Base-by-base conservation (phyloP, 768 basidiomycete genomes). In the Suillus spraguei region DNA sequence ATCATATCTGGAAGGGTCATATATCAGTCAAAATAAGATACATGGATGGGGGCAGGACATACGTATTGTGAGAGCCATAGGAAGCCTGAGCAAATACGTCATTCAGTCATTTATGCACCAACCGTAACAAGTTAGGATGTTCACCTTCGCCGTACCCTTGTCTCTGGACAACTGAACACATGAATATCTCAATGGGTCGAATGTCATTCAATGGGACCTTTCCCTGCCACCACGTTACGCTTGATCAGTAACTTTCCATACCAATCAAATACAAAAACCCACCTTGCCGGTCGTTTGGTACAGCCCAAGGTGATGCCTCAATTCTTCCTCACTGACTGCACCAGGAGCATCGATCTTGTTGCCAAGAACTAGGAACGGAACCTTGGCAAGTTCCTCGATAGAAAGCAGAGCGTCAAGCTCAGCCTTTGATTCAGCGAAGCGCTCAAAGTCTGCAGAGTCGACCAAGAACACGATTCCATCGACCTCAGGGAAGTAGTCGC, bases 251-350 rank as follows among this genome's bases (percentile, higher is more conserved):
- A 36, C 58, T 49, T 22, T 16, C 24, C 36, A 22, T 3, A 46
- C 35, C 22, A 38, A 20, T 28, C 7, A 47, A 46, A 3, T 46
- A 50, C 14, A 60, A 42, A 47, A 65, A 63, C 79, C 52, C 63
- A 95, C 96, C 90, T 99, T 99, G 75, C 97, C 97, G 28, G 97
- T 99, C n/a, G 97, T 99, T 79, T 98, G 95, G 80, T 96, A 97
- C 56, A 99, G 81, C 17, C 97, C 97, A 50, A 99, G 84, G 67
- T 95, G 87, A 72, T 98, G 94, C 74, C 97, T 90, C 67, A 99
- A 81, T 76, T 99, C 95, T 73, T 99, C 97, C 79, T 99, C 97
- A 65, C 91, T 94, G 66, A 99, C 96, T 44, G 97, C 97, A 44
- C 95, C 95, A 6, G 91, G 87, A n/a, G 96, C 96, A 72, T 99